Evolutionary conservation across 768 basidiomycete species (phyloP).

Genomic region (Lactifluus echinatus): DNA sequence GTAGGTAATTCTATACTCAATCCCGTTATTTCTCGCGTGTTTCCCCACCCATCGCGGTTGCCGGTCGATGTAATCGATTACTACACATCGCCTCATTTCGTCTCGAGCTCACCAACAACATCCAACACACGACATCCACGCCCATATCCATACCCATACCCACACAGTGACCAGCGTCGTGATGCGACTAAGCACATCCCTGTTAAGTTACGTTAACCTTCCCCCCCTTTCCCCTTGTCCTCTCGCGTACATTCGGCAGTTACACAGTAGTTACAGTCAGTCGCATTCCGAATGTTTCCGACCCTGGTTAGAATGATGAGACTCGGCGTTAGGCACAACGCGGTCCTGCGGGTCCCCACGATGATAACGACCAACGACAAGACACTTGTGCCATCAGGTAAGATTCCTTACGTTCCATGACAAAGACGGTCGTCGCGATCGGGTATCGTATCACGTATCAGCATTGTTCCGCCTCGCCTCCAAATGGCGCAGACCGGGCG

Average conservation of each 20-base stretch:
- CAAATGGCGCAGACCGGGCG: neutral
- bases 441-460: neutral
- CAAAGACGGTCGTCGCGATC: too few species aligned
- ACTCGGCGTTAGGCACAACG: too few species aligned
- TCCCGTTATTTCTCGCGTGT: slow-evolving; percentile 1
- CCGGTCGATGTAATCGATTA: too few species aligned
- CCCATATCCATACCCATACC: too few species aligned
- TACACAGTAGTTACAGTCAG: neutral
- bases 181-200: neutral
- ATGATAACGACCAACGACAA: too few species aligned
- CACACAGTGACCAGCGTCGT: neutral
- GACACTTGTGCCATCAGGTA: neutral
- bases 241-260: too few species aligned
- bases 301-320: neutral
- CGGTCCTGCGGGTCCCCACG: neutral
- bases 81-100: too few species aligned
- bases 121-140: too few species aligned
- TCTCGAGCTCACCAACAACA: too few species aligned
- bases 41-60: neutral
- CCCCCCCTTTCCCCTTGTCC: too few species aligned
- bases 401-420: neutral
- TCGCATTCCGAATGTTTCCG: neutral
- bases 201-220: neutral
- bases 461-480: neutral
- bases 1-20: neutral